Percentiles rank a stretch among this genome's conserved stretches.
phyloP scores from a whole-genome alignment of 2,329 filamentous ascomycete genomes.

The Clonostachys sp. region DNA sequence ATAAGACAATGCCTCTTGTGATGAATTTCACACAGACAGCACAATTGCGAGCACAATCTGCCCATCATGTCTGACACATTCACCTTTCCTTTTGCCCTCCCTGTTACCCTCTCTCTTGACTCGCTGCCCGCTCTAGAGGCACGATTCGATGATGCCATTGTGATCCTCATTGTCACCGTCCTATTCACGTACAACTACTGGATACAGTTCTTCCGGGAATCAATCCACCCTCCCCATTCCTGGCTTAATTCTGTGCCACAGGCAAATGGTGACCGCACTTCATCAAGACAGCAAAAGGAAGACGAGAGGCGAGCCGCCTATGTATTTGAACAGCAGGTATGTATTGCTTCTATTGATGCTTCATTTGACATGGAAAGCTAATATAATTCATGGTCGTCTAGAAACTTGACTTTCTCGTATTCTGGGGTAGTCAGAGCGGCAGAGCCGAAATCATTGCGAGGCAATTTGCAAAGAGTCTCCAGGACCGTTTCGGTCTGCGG shows the following conservation, averaged over 20 bases:
- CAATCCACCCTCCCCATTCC: background rate
- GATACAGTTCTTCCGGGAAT: background rate
- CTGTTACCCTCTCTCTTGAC: no score
- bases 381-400: background rate
- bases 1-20: no score
- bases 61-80: no score
- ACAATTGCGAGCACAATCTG: no score
- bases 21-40: no score
- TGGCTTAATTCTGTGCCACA: background rate
- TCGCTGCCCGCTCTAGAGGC: no score
- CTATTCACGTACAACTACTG: background rate
- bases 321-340: background rate
- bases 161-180: background rate
- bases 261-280: background rate
- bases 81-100: no score
- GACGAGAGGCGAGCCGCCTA: background rate
- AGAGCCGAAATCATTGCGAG: constrained; percentile 94
- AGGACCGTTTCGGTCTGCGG: constrained; percentile 51
- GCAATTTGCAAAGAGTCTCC: constrained; percentile 82
- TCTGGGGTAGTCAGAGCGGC: constrained; percentile 85
- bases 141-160: background rate
- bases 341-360: no score
- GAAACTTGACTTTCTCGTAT: constrained; percentile 41
- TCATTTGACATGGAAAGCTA: no score
- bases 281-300: background rate